Conservation (phyloP, 2,329 filamentous ascomycete species). For the Claviceps sp. region DNA sequence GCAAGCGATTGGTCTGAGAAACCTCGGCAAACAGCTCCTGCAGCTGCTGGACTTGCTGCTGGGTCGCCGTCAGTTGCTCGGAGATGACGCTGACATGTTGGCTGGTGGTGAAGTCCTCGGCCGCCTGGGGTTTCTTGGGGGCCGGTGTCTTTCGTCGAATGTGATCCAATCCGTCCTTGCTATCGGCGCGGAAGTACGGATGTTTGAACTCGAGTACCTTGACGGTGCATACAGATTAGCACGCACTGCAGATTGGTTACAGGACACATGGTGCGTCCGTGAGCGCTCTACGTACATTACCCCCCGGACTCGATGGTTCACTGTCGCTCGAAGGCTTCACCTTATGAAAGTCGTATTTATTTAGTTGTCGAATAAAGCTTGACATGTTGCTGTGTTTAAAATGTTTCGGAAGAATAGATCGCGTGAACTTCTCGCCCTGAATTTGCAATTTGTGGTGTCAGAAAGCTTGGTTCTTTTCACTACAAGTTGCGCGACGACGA, state of each 20-base stretch:
- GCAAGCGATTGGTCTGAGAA: conserved; percentile 45
- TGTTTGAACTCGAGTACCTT: conserved; percentile 75
- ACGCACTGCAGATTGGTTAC: not conserved
- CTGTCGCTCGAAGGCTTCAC: conserved; percentile 45
- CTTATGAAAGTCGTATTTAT: conserved; percentile 99
- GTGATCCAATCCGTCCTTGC: conserved; percentile 92
- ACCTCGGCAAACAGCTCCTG: conserved; percentile 78
- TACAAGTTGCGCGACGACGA: not conserved
- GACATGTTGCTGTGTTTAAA: conserved; percentile 99
- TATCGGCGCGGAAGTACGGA: conserved; percentile 88
- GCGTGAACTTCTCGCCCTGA: conserved; percentile 96
- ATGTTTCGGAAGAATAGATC: conserved; percentile 90
- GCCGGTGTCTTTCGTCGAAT: conserved; percentile 92
- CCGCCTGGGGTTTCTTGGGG: conserved; percentile 57
- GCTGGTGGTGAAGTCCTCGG: conserved; percentile 63
- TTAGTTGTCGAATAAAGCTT: conserved; percentile 87
- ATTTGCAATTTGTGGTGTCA: conserved; percentile 6
- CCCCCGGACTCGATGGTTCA: conserved; percentile 19
- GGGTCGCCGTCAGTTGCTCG: conserved; percentile 76
- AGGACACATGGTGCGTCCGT: conserved; percentile 6
- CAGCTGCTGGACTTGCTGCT: conserved; percentile 80
- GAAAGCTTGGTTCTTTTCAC: not conserved
- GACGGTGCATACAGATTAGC: conserved; percentile 3
- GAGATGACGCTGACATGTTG: conserved; percentile 86
- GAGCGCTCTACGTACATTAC: conserved; percentile 18